Evolutionary conservation across 2,329 filamentous ascomycete species (phyloP).

Genomic region (Sarocladium kiliense): DNA sequence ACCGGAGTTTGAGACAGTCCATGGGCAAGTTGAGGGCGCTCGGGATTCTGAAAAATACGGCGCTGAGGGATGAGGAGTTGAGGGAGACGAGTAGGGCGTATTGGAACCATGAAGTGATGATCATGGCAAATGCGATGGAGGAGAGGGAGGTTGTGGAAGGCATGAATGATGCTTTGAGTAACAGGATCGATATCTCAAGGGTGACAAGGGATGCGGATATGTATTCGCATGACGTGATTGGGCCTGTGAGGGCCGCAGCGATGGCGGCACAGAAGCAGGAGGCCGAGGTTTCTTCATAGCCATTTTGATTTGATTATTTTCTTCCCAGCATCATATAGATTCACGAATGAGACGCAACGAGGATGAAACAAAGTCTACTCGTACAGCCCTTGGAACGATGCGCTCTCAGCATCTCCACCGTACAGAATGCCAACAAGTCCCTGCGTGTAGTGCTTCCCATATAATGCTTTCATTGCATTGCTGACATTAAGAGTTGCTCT

Average conservation of each 20-base stretch:
- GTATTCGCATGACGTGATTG: slow-evolving; percentile 38
- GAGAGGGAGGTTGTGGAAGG: slow-evolving; percentile 69
- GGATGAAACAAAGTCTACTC: background rate
- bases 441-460: background rate
- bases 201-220: slow-evolving; percentile 60
- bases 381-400: background rate
- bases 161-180: slow-evolving; percentile 61
- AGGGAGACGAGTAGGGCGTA: slow-evolving; percentile 64
- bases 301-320: background rate
- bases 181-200: slow-evolving; percentile 56
- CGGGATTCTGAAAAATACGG: slow-evolving; percentile 74
- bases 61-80: slow-evolving; percentile 67
- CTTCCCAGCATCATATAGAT: background rate
- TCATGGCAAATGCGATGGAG: slow-evolving; percentile 73
- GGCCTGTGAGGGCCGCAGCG: background rate
- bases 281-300: background rate
- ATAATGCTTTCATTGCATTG: too few species aligned
- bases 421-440: background rate
- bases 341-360: background rate
- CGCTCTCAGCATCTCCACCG: background rate
- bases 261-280: background rate
- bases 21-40: slow-evolving; percentile 66
- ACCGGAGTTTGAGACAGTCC: slow-evolving; percentile 51
- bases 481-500: slow-evolving; percentile 13
- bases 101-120: slow-evolving; percentile 71